Percentiles rank a stretch among this genome's conserved stretches.
Conservation (phyloP, 768 basidiomycete genomes). For the Dioszegia crocea region DNA sequence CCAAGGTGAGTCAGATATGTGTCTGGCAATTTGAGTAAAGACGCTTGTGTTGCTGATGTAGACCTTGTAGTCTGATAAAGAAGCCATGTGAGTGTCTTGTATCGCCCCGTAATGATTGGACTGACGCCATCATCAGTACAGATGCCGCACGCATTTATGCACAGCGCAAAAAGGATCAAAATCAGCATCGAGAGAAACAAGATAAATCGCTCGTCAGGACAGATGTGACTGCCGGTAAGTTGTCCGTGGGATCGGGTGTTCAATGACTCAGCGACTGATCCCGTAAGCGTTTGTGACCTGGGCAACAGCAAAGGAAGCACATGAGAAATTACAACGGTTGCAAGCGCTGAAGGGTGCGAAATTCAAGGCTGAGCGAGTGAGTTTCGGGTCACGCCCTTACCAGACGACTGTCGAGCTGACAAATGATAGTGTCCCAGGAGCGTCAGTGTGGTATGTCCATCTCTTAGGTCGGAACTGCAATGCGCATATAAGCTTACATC, state of each 20-base stretch:
- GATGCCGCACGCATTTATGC: neutral
- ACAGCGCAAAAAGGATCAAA: neutral
- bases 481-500: too few species aligned
- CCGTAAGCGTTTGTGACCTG: slow-evolving; percentile 29
- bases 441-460: slow-evolving; percentile 2
- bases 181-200: neutral
- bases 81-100: neutral
- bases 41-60: neutral
- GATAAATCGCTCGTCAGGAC: neutral
- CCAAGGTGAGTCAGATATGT: neutral
- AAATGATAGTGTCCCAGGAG: neutral
- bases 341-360: slow-evolving; percentile 4
- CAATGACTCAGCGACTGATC: neutral
- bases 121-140: neutral
- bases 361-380: slow-evolving; percentile 20
- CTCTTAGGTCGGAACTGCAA: neutral
- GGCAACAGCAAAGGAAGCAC: slow-evolving; percentile 20
- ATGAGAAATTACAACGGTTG: slow-evolving; percentile 1
- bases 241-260: neutral
- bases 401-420: neutral
- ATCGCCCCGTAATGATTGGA: neutral
- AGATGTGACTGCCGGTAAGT: slow-evolving; percentile 17
- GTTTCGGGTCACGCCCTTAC: neutral
- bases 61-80: neutral
- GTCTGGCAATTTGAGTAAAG: too few species aligned